These are phyloP conservation scores for Talinum fruticosum DNA, from an alignment of 148 eudicot genomes.

Conservation along the genomic window DNA sequence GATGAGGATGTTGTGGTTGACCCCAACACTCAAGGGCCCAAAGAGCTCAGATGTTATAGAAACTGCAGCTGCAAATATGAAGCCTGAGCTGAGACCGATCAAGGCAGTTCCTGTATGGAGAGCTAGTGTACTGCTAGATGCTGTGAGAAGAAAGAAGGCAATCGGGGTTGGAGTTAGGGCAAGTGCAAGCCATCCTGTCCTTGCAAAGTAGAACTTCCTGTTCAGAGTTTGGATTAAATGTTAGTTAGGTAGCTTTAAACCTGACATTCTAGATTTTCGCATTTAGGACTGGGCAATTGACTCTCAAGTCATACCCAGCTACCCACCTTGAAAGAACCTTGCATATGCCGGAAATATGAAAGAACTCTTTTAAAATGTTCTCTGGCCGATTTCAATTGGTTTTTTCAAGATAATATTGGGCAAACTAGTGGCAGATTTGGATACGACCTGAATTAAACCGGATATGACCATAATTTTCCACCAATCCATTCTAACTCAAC, in stretches of 20 bases:
- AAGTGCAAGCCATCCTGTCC: conserved; percentile 84
- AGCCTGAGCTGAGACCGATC: conserved; percentile 81
- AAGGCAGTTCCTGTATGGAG: conserved; percentile 58
- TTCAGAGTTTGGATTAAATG: conserved; percentile 2
- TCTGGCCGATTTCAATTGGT: no score
- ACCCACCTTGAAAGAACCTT: no score
- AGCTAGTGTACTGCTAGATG: conserved; percentile 42
- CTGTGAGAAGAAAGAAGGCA: conserved; percentile 67
- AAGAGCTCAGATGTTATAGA: conserved; percentile 86
- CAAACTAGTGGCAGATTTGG: no score
- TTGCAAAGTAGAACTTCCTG: conserved; percentile 81
- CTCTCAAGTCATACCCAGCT: no score
- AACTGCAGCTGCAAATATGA: conserved; percentile 87
- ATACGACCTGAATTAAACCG: no score
- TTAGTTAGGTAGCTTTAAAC: neutral
- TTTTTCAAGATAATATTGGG: no score
- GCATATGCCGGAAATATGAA: no score
- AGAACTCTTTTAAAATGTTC: no score
- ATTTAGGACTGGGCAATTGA: neutral
- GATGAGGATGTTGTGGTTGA: conserved; percentile 87
- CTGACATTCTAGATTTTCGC: neutral
- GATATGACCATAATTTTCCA: no score
- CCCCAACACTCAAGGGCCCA: conserved; percentile 71
- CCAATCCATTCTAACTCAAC: no score
- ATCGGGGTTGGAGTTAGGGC: conserved; percentile 71